phyloP scores from a whole-genome alignment of 208 protist genomes.

The Leishmania gerbilli region DNA sequence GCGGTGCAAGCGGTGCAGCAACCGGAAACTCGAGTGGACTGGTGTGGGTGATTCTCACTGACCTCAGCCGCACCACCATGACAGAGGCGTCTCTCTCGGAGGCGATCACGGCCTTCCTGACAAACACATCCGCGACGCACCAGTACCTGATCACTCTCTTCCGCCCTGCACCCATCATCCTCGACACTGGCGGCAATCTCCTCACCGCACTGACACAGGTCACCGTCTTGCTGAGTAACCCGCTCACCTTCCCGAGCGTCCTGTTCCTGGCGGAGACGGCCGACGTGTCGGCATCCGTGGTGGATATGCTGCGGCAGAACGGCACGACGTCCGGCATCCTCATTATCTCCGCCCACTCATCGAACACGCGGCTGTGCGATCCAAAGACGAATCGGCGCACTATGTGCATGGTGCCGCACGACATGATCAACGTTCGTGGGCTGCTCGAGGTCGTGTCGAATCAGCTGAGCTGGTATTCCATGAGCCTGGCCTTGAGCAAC shows the following conservation, averaged over 20 bases:
- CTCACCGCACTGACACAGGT: conserved; percentile 58
- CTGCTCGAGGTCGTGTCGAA: conserved; percentile 67
- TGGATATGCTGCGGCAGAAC: conserved; percentile 61
- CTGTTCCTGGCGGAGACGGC: conserved; percentile 74
- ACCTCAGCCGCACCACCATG: conserved; percentile 51
- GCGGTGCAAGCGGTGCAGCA: neutral
- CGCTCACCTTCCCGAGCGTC: conserved; percentile 43
- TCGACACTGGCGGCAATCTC: conserved; percentile 64
- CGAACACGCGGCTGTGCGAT: conserved; percentile 69
- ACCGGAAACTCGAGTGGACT: conserved; percentile 15
- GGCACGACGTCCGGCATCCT: conserved; percentile 43
- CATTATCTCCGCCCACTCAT: conserved; percentile 65
- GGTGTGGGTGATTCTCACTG: conserved; percentile 58
- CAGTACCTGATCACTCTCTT: conserved; percentile 36
- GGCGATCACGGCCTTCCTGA: conserved; percentile 36
- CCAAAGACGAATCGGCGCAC: conserved; percentile 52
- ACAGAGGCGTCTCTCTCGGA: conserved; percentile 30
- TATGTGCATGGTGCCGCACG: conserved; percentile 78
- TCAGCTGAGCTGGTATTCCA: conserved; percentile 70
- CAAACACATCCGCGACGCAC: conserved; percentile 15
- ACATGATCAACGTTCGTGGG: conserved; percentile 70
- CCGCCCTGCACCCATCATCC: conserved; percentile 34
- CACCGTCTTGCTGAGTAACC: conserved; percentile 39
- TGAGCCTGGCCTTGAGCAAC: conserved; percentile 69
- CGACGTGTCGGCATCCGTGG: conserved; percentile 62